Base-by-base conservation (phyloP, 805 yeast genomes). In the Sporopachydermia quercuum region DNA sequence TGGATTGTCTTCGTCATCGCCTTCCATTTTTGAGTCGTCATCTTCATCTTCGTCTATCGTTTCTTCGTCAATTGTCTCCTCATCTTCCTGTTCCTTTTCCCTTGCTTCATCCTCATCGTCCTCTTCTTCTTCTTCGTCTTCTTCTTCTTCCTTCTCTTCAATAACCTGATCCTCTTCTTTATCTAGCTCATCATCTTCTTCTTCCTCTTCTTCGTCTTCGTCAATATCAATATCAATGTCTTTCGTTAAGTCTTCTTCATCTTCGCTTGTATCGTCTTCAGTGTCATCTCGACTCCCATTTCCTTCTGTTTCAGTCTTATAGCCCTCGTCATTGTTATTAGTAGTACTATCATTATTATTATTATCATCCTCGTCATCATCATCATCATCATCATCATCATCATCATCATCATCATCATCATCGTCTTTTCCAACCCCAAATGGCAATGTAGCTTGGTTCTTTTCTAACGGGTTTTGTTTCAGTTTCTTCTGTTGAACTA, bases 401-500 rank as follows among this genome's bases (percentile, higher is more conserved):
- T 15, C 15, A 18, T 16, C 4, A 6, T 16, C 15, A 13, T 34
- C 36, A 16, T n/a, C n/a, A n/a, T n/a, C n/a, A n/a, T n/a, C n/a
- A n/a, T n/a, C n/a, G n/a, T n/a, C n/a, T n/a, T n/a, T n/a, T n/a
- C n/a, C n/a, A n/a, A n/a, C n/a, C n/a, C 13, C 13, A 19, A 19
- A 19, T 34, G 36, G 36, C 11, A 34, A 13, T 15, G 36, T 34
- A n/a, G 16, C 6, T 34, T 34, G 36, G 15, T 34, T 15, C 16
- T 34, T 15, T 5, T n/a, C 36, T 8, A 34, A 15, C 13, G 15
- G 13, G n/a, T 23, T n/a, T 8, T 8, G 30, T 23, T 48, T 55
- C 3, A 71, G 62, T 42, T 56, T 56, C 36, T 68, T 66, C 19
- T 61, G 58, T 18, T 60, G 58, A 4, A 74, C 59, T 2, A 77